Evolutionary conservation across 495 filamentous ascomycete species (phyloP).

Genomic region (Penicillium herquei): DNA sequence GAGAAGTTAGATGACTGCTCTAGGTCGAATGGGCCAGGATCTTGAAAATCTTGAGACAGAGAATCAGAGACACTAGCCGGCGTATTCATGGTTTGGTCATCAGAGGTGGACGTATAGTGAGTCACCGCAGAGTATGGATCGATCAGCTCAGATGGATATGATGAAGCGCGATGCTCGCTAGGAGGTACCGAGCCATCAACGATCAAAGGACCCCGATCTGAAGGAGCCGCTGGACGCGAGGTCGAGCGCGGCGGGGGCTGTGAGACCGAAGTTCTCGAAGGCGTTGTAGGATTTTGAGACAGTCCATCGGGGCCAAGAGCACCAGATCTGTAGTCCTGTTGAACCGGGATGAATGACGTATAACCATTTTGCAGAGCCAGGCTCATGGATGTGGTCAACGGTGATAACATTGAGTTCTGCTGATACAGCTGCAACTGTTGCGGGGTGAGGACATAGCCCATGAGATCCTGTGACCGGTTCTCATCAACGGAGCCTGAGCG

Average conservation of each 20-base stretch:
- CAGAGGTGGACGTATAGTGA: conserved; percentile 40
- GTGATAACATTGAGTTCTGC: conserved; percentile 43
- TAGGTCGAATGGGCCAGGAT: conserved; percentile 37
- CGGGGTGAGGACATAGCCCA: conserved; percentile 64
- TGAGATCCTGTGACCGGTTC: conserved; percentile 55
- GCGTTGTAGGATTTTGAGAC: conserved; percentile 13
- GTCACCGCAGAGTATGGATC: conserved; percentile 34
- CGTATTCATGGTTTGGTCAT: conserved; percentile 41
- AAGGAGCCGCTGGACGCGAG: conserved; percentile 24
- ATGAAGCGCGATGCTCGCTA: conserved; percentile 27
- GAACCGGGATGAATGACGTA: conserved; percentile 39
- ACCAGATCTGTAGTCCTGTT: conserved; percentile 40
- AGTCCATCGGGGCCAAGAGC: conserved; percentile 33
- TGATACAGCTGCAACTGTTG: conserved; percentile 51
- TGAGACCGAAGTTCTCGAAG: conserved; percentile 13
- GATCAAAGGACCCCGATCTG: conserved; percentile 42
- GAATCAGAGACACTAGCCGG: conserved; percentile 45
- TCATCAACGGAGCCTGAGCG: conserved; percentile 47
- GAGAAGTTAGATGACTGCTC: conserved; percentile 29
- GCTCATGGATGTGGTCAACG: conserved; percentile 48
- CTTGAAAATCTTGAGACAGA: conserved; percentile 40
- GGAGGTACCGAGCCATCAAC: conserved; percentile 45
- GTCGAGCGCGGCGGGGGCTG: conserved; percentile 22
- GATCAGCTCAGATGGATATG: conserved; percentile 26
- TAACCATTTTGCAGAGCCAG: conserved; percentile 46